Evolutionary conservation across 352 stramenopile species (phyloP), one percentile per base, ranked within the genome.

Genomic region (Peronosclerospora sorghi): DNA sequence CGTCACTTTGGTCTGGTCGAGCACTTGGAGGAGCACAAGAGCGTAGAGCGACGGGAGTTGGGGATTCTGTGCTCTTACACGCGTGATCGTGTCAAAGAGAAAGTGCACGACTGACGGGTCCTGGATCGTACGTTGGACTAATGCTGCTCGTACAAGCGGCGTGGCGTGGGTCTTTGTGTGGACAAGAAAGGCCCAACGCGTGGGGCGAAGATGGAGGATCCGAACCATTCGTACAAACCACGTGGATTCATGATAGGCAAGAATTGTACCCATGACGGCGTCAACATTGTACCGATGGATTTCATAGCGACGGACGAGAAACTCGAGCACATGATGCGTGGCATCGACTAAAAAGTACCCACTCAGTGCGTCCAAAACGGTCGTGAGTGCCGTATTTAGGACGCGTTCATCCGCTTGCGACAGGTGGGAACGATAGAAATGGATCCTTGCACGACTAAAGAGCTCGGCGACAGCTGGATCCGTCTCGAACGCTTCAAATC

Each of bases 31-130:
- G 44, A 78, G 67, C 20, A 93, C 48, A 12, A 89, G 60, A 26
- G 81, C 79, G 53, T 91, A 93, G n/a, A 93, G 68, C 35, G 78
- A 88, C 37, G 85, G 78, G 42, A 93, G 59, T 54, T 93, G 90
- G 8, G 77, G 52, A 60, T 90, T 80, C 20, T 41, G 49, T 4
- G 65, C 55, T 24, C 73, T 73, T 36, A 90, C 78, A 37, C 78
- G 70, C 40, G 56, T 68, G 5, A 70, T 73, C 0, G 78, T 41
- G 8, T 58, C 35, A 34, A 87, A 90, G 7, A 93, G 42, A 44
- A 90, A 93, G 17, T 83, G 59, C 15, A 89, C 63, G 30, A 93
- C 56, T 3, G 74, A 88, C 28, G 68, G 52, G 35, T 93, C 81
- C 51, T 88, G 73, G 14, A 73, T 67, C 13, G 68, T 64, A 29